Evolutionary conservation across 768 basidiomycete species (phyloP).

Genomic region (Phanerochaete sordida): DNA sequence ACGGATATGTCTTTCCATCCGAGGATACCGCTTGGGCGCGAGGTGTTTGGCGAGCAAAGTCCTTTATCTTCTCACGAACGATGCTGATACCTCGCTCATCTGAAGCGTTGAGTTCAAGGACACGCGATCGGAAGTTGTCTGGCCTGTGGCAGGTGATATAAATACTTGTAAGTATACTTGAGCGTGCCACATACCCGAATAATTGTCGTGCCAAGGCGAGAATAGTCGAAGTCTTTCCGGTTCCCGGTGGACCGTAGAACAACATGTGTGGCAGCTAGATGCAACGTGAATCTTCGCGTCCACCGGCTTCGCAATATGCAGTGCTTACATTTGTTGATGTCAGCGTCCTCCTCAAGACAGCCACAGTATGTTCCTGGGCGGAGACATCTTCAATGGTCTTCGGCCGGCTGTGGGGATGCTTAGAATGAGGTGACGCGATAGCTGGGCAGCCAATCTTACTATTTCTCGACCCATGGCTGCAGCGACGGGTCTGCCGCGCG

Average conservation of each 20-base stretch:
- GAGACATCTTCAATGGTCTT: constrained; percentile 98
- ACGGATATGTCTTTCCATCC: constrained; percentile 84
- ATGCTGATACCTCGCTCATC: constrained; percentile 97
- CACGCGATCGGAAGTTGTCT: constrained; percentile 88
- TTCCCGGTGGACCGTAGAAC: constrained; percentile 98
- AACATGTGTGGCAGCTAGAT: constrained; percentile 97
- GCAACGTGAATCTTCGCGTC: neutral
- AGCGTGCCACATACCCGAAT: constrained; percentile 65
- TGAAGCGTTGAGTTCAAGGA: constrained; percentile 96
- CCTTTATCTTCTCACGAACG: constrained; percentile 98
- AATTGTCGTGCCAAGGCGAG: constrained; percentile 90
- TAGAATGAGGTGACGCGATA: neutral
- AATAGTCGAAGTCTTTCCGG: constrained; percentile 98
- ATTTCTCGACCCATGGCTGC: constrained; percentile 99
- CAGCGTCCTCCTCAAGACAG: constrained; percentile 87
- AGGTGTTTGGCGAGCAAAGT: constrained; percentile 91
- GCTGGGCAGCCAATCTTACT: constrained; percentile 45
- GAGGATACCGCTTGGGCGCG: constrained; percentile 69
- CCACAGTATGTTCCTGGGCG: constrained; percentile 94
- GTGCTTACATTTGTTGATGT: constrained; percentile 81
- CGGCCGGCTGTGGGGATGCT: constrained; percentile 64
- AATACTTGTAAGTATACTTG: neutral
- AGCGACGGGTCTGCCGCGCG: constrained; percentile 46
- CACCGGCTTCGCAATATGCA: neutral
- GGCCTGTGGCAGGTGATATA: constrained; percentile 50